Evolutionary conservation across 352 stramenopile species (phyloP).

Genomic region (Pseudoperonospora humuli): DNA sequence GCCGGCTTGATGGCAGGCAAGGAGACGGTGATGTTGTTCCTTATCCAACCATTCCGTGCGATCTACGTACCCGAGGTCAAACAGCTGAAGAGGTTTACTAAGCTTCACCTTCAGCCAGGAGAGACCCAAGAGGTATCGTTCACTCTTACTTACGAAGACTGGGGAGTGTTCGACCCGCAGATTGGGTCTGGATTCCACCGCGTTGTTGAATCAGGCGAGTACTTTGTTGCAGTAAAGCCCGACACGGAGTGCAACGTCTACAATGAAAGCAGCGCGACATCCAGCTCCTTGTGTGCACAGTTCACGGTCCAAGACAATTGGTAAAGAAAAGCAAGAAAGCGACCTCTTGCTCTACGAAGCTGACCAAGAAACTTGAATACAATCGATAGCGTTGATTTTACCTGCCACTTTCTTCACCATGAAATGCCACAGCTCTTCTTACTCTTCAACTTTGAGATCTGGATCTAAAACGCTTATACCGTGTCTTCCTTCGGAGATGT

Average conservation of each 20-base stretch:
- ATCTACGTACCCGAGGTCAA: slow-evolving; percentile 71
- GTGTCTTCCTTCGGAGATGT: slow-evolving; percentile 5
- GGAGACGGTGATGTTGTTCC: slow-evolving; percentile 74
- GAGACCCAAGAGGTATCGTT: slow-evolving; percentile 33
- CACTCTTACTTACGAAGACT: slow-evolving; percentile 39
- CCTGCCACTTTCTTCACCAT: slow-evolving; percentile 1
- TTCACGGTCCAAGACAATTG: slow-evolving; percentile 36
- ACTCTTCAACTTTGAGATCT: not conserved
- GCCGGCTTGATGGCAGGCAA: slow-evolving; percentile 46
- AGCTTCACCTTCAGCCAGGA: slow-evolving; percentile 50
- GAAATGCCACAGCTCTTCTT: not conserved
- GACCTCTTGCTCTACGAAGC: slow-evolving; percentile 7
- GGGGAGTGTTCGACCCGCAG: slow-evolving; percentile 50
- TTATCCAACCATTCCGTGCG: slow-evolving; percentile 51
- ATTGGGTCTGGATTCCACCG: slow-evolving; percentile 45
- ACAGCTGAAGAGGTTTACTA: slow-evolving; percentile 73
- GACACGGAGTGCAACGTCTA: slow-evolving; percentile 72
- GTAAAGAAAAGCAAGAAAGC: slow-evolving; percentile 1
- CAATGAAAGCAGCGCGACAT: slow-evolving; percentile 6
- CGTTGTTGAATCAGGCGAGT: slow-evolving; percentile 53
- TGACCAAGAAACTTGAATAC: slow-evolving; percentile 8
- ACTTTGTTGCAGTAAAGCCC: slow-evolving; percentile 56
- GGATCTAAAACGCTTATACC: slow-evolving; percentile 2
- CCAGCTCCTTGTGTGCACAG: slow-evolving; percentile 35
- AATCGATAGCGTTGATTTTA: slow-evolving; percentile 11